A percentile compares a stretch with the other conserved stretches of the same genome.
These are phyloP conservation scores for Microsporum audouinii DNA, from an alignment of 2,329 filamentous ascomycete species.

Conservation along the genomic window DNA sequence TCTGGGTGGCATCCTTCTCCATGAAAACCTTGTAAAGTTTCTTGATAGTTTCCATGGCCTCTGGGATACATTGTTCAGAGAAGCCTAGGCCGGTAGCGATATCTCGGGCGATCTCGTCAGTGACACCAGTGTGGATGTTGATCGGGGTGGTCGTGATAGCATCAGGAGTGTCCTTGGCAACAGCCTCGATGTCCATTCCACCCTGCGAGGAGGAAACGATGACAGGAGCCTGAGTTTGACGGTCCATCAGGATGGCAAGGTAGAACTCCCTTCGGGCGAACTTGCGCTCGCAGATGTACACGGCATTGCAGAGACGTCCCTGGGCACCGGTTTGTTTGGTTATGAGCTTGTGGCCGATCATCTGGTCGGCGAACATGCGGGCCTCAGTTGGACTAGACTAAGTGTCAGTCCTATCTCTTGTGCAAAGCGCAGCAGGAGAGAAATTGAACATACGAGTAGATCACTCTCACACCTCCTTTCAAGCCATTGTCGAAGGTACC, in stretches of 20 bases:
- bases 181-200: conserved; percentile 97
- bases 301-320: conserved; percentile 88
- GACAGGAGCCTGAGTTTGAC: conserved; percentile 76
- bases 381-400: conserved; percentile 61
- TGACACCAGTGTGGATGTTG: conserved; percentile 89
- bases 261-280: conserved; percentile 99
- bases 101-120: conserved; percentile 81
- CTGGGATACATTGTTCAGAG: conserved; percentile 92
- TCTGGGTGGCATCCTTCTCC: conserved; percentile 97
- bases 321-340: conserved; percentile 96
- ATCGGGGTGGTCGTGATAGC: conserved; percentile 91
- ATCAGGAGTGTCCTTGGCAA: conserved; percentile 94
- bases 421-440: background rate
- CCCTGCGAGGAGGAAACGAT: conserved; percentile 97
- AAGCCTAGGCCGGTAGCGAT: conserved; percentile 91
- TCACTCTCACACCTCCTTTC: conserved; percentile 96
- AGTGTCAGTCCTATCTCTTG: conserved; percentile 8
- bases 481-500: conserved; percentile 96
- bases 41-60: conserved; percentile 92
- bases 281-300: conserved; percentile 99
- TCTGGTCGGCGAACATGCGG: conserved; percentile 95
- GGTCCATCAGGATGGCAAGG: conserved; percentile 97
- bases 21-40: conserved; percentile 98
- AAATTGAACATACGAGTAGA: conserved; percentile 61
- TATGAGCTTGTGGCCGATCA: conserved; percentile 99